phyloP scores from a whole-genome alignment of 2,329 filamentous ascomycete species.

The Diaporthe sp. region DNA sequence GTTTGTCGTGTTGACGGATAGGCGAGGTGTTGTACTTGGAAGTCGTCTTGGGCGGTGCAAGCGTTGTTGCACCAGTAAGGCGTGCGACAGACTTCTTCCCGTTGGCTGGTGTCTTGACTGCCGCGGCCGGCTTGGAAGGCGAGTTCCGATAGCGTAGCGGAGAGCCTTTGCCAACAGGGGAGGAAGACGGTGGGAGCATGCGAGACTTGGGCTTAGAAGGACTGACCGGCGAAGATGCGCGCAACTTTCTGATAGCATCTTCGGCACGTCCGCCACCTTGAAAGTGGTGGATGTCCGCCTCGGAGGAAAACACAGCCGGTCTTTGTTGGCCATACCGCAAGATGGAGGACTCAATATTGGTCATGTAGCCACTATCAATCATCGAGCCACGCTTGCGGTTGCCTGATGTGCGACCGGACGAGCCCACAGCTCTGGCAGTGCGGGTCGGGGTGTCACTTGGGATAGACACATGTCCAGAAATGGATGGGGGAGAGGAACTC shows the following conservation, averaged over 20 bases:
- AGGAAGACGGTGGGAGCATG: conserved; percentile 41
- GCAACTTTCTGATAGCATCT: conserved; percentile 93
- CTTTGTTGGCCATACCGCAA: conserved; percentile 70
- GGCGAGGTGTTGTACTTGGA: conserved; percentile 42
- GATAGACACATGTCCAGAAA: conserved; percentile 66
- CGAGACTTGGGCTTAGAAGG: conserved; percentile 73
- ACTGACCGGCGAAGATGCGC: conserved; percentile 93
- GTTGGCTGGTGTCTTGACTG: conserved; percentile 37
- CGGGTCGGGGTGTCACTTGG: conserved; percentile 82
- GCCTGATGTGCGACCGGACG: conserved; percentile 54
- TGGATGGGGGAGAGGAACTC: conserved; percentile 78
- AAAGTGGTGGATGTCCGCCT: conserved; percentile 81
- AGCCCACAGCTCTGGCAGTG: conserved; percentile 53
- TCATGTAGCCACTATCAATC: conserved; percentile 94
- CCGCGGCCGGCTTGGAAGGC: conserved; percentile 27
- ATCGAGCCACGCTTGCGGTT: conserved; percentile 85
- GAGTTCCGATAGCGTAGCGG: conserved; percentile 38
- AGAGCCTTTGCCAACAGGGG: conserved; percentile 38
- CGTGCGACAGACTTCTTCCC: conserved; percentile 30
- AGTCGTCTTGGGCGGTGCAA: conserved; percentile 39
- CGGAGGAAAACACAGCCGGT: conserved; percentile 62
- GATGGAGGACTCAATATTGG: conserved; percentile 92
- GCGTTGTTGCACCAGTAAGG: conserved; percentile 34
- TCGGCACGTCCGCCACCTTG: conserved; percentile 89
- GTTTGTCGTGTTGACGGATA: conserved; percentile 41